These are phyloP conservation scores for Xylaria grammica DNA, from an alignment of 495 filamentous ascomycete species.

Conservation along the genomic window DNA sequence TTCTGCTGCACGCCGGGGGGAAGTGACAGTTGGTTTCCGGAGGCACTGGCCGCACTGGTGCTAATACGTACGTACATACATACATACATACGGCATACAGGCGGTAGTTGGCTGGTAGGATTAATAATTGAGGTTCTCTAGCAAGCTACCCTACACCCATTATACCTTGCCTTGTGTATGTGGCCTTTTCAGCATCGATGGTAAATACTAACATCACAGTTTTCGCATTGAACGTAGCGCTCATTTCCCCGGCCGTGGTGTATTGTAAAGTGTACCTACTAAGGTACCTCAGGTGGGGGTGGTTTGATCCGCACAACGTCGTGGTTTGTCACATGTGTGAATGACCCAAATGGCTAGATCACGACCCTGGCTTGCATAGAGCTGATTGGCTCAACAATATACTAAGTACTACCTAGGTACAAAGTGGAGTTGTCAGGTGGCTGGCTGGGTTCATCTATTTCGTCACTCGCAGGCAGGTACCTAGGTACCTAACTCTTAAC, in stretches of 20 bases:
- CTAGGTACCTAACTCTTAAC: no score
- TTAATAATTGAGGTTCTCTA: neutral
- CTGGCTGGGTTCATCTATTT: no score
- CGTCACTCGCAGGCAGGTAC: slow-evolving; percentile 13
- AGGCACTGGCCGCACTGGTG: no score
- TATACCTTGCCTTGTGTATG: neutral
- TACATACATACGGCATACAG: no score
- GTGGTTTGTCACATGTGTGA: neutral
- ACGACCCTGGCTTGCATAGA: neutral
- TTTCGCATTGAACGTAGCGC: neutral
- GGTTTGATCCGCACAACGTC: no score
- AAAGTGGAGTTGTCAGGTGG: no score
- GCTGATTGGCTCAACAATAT: slow-evolving; percentile 18
- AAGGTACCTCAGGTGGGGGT: no score
- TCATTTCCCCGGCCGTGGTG: neutral
- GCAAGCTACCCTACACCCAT: neutral
- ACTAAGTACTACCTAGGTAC: no score
- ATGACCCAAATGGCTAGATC: slow-evolving; percentile 6
- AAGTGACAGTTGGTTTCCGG: neutral
- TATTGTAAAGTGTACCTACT: no score
- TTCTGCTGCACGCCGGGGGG: neutral
- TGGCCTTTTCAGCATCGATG: no score
- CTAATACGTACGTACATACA: no score
- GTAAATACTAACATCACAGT: no score
- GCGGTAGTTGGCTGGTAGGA: neutral